These are phyloP conservation scores for Fraxinus velutina DNA, from an alignment of 305 asterid species.

Conservation along the genomic window DNA sequence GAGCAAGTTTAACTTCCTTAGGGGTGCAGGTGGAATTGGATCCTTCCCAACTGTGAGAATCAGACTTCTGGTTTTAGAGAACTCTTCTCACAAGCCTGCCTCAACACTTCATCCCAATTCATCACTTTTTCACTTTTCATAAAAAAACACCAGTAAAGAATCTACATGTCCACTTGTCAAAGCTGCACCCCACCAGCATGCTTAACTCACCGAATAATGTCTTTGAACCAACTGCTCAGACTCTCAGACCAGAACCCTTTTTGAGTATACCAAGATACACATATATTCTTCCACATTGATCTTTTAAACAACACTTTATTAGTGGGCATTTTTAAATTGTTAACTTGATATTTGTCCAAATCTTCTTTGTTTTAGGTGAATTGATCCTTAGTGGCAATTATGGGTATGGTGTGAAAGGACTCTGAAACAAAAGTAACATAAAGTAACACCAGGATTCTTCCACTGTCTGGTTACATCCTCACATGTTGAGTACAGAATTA, in stretches of 20 bases:
- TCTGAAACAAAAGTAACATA: not conserved
- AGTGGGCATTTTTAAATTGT: not conserved
- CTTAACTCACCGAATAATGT: constrained; percentile 23
- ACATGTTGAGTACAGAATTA: constrained; percentile 25
- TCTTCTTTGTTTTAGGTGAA: constrained; percentile 33
- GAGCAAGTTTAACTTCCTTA: not conserved
- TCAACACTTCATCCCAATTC: constrained; percentile 1
- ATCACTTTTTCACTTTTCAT: not conserved
- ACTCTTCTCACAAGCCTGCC: constrained; percentile 27
- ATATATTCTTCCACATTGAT: constrained; percentile 14
- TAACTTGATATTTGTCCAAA: constrained; percentile 22
- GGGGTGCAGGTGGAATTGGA: constrained; percentile 22
- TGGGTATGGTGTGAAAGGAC: not conserved
- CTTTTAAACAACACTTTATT: constrained; percentile 15
- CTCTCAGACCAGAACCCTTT: constrained; percentile 19
- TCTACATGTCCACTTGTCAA: constrained; percentile 24
- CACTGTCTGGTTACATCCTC: constrained; percentile 18
- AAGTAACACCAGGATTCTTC: constrained; percentile 20
- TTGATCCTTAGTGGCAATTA: constrained; percentile 13
- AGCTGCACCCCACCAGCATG: constrained; percentile 29
- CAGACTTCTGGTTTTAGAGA: constrained; percentile 24
- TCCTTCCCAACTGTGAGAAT: constrained; percentile 34
- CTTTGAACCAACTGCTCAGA: constrained; percentile 9
- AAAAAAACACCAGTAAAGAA: constrained; percentile 14
- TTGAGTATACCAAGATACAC: constrained; percentile 26